phyloP scores from a whole-genome alignment of 176 grass and related monocot species.

The Miscanthus lutarioriparius region DNA sequence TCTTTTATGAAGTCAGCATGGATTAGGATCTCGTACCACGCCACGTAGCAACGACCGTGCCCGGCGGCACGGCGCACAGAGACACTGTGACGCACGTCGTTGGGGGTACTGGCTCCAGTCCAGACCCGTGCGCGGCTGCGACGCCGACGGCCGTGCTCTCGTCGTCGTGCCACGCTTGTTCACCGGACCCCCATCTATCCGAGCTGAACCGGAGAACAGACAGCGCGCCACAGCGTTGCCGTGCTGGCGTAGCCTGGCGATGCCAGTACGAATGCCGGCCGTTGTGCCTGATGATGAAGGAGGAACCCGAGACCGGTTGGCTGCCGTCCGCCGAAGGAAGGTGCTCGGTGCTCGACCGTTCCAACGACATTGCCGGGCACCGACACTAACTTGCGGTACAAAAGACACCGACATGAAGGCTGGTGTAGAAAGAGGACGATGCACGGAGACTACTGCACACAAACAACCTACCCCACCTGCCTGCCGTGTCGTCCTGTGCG shows the following conservation, averaged over 20 bases:
- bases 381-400: conserved; percentile 20
- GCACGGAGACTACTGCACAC: background rate
- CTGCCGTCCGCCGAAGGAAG: background rate
- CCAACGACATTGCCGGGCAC: conserved; percentile 16
- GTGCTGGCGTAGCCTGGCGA: background rate
- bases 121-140: conserved; percentile 23
- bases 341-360: background rate
- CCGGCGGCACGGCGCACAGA: background rate
- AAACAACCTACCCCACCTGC: background rate
- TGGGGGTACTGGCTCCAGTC: background rate
- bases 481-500: background rate
- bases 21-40: background rate
- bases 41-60: background rate
- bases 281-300: background rate
- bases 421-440: background rate
- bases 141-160: conserved; percentile 17
- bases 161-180: conserved; percentile 18
- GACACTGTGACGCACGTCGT: background rate
- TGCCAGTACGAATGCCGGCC: background rate
- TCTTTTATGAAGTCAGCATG: background rate
- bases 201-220: background rate
- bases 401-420: conserved; percentile 1
- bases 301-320: background rate
- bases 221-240: background rate
- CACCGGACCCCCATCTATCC: conserved; percentile 16